These are phyloP conservation scores for Stagonosporopsis chrysanthemi DNA, from an alignment of 2,329 filamentous ascomycete genomes.

Conservation along the genomic window DNA sequence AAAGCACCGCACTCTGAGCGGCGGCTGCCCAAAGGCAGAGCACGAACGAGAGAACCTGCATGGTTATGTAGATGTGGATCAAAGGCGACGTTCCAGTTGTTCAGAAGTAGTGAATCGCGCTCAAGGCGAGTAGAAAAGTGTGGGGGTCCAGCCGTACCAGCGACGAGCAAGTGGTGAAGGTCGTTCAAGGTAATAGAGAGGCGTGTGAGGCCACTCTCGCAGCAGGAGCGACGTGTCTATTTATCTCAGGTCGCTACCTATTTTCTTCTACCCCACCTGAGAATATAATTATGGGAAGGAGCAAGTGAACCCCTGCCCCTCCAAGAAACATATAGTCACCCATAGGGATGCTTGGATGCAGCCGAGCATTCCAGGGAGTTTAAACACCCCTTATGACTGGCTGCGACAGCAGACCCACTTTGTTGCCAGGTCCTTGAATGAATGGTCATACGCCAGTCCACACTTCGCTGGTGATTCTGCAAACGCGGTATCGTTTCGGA, in stretches of 20 bases:
- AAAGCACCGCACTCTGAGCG: conserved; percentile 28
- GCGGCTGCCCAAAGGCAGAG: conserved; percentile 42
- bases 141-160: background rate
- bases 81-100: background rate
- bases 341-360: conserved; percentile 16
- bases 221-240: conserved; percentile 17
- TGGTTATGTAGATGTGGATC: conserved; percentile 16
- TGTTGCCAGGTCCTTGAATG: conserved; percentile 20
- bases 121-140: background rate
- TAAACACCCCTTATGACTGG: conserved; percentile 24
- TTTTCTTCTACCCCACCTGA: conserved; percentile 11
- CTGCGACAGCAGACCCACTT: conserved; percentile 11
- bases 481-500: conserved; percentile 13
- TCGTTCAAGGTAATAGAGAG: background rate
- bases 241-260: conserved; percentile 7
- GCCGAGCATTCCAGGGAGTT: conserved; percentile 17
- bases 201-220: background rate
- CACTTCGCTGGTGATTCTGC: conserved; percentile 10
- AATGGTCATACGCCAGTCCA: conserved; percentile 31
- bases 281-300: conserved; percentile 10
- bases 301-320: conserved; percentile 17
- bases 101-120: background rate
- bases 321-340: conserved; percentile 23
- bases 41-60: conserved; percentile 36
- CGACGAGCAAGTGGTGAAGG: background rate